Evolutionary conservation across 306 rosid genomes (phyloP), one percentile per base, ranked within the genome.

Genomic region (Cicer bijugum): DNA sequence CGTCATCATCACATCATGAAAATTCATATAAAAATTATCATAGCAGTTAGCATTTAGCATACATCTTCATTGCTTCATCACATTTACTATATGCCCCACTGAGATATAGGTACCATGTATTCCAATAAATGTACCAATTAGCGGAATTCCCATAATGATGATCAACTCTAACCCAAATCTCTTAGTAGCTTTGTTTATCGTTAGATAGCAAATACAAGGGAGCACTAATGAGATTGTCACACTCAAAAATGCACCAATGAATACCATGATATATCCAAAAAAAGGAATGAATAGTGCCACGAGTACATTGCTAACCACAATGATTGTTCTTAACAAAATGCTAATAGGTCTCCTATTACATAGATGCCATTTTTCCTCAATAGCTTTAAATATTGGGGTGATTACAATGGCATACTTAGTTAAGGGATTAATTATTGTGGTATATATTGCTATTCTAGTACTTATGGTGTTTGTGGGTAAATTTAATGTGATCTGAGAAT

Each of bases 141-240:
- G 8, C 9, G 89, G 6, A 79, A 89, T 85, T 38, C 79, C 83
- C 1, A 65, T 5, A 4, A 89, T 83, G 5, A 78, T 9, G 10
- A 71, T 28, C 15, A 88, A 70, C 20, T 89, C 91, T 0, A 77
- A 64, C 62, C 93, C 88, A 72, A 88, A 67, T 5, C 58, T 53
- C 19, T 74, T 51, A 15, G 87, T 82, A 14, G 46, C 48, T 71
- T 71, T 75, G 72, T 85, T 77, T 6, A 92, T 86, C 89, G 89
- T 89, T 3, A 92, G 81, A 81, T 89, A 88, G 79, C 86, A 86
- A 0, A 82, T n/a, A 43, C 97, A 92, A 0, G 97, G 97, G 6
- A 92, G 55, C 39, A 92, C 15, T 66, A 86, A 45, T 6, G 96
- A 79, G 3, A 66, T 81, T 0, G 82, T 16, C 10, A 85, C 85